phyloP scores from a whole-genome alignment of 768 basidiomycete genomes.

The Lentinus tigrinus region DNA sequence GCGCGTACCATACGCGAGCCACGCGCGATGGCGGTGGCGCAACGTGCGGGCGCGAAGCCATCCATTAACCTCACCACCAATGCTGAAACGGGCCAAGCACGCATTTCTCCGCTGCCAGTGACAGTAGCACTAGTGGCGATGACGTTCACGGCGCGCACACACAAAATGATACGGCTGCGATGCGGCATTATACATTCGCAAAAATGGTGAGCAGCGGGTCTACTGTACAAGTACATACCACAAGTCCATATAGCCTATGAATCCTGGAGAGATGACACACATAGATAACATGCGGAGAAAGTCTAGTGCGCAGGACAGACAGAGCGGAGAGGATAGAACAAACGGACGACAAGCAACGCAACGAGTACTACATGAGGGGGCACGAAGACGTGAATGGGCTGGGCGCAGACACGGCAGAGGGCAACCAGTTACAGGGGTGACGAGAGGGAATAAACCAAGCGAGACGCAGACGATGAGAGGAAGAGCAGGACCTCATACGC shows the following conservation, averaged over 20 bases:
- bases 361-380: neutral
- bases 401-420: neutral
- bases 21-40: neutral
- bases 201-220: neutral
- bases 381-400: neutral
- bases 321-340: conserved; percentile 6
- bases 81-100: no score
- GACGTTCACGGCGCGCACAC: no score
- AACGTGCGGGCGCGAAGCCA: no score
- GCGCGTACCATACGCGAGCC: neutral
- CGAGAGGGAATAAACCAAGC: neutral
- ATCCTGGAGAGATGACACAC: conserved; percentile 5
- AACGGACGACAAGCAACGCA: conserved; percentile 4
- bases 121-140: no score
- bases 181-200: conserved; percentile 7
- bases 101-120: no score
- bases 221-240: conserved; percentile 23
- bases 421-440: neutral
- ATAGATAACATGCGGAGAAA: conserved; percentile 17
- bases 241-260: conserved; percentile 5
- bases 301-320: conserved; percentile 17
- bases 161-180: neutral
- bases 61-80: no score
- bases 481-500: conserved; percentile 6
- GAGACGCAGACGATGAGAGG: neutral